These are phyloP conservation scores for Penicillium fimorum DNA, from an alignment of 495 filamentous ascomycete genomes.

Conservation along the genomic window DNA sequence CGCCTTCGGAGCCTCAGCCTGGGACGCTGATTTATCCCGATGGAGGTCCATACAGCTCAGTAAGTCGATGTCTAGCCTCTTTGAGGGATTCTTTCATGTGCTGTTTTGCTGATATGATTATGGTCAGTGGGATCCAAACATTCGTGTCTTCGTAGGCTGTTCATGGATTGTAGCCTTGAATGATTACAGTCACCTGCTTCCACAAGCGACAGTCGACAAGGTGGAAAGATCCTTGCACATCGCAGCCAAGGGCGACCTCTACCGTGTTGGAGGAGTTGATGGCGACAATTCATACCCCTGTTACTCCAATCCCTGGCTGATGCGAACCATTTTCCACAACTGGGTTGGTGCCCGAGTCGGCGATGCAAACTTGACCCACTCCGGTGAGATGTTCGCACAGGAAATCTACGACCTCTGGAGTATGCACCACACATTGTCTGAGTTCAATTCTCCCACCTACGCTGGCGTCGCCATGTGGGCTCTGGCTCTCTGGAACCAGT, in stretches of 20 bases:
- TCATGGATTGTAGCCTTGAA: slow-evolving; percentile 39
- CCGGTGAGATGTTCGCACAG: slow-evolving; percentile 34
- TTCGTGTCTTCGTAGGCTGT: slow-evolving; percentile 43
- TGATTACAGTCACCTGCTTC: slow-evolving; percentile 37
- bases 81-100: neutral
- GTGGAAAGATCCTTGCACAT: slow-evolving; percentile 36
- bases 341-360: slow-evolving; percentile 37
- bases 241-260: slow-evolving; percentile 38
- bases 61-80: neutral
- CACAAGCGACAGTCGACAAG: slow-evolving; percentile 23
- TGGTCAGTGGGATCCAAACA: slow-evolving; percentile 44
- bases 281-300: slow-evolving; percentile 45
- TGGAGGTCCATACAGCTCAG: slow-evolving; percentile 21
- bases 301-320: slow-evolving; percentile 45
- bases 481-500: slow-evolving; percentile 41
- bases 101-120: slow-evolving; percentile 29
- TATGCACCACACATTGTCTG: slow-evolving; percentile 36
- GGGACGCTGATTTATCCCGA: slow-evolving; percentile 33
- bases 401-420: slow-evolving; percentile 41
- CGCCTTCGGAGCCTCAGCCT: slow-evolving; percentile 40
- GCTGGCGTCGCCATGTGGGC: slow-evolving; percentile 43
- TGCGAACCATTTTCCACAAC: slow-evolving; percentile 38
- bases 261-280: slow-evolving; percentile 44
- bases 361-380: slow-evolving; percentile 38
- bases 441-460: slow-evolving; percentile 46